These are phyloP conservation scores for Fusarium sp. DNA, from an alignment of 2,329 filamentous ascomycete species.

Conservation along the genomic window DNA sequence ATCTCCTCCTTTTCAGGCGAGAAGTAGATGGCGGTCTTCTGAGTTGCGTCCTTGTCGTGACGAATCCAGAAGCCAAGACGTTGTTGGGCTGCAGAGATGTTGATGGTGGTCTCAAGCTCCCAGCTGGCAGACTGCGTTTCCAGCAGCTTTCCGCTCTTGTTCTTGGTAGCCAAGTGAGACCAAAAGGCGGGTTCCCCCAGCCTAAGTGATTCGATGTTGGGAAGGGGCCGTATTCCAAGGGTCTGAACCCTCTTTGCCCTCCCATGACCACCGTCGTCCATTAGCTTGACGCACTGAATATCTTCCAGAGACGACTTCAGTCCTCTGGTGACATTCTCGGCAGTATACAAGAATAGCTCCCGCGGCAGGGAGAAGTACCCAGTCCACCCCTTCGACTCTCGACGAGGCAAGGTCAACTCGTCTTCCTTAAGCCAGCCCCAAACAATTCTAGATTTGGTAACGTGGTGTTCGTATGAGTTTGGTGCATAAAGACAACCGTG, in stretches of 20 bases:
- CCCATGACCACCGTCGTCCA: background rate
- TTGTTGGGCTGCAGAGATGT: conserved; percentile 11
- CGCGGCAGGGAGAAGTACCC: conserved; percentile 61
- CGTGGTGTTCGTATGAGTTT: conserved; percentile 60
- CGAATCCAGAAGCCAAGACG: conserved; percentile 40
- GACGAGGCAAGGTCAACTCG: conserved; percentile 56
- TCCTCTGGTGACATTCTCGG: conserved; percentile 51
- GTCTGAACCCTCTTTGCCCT: conserved; percentile 55
- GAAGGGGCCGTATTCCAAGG: conserved; percentile 51
- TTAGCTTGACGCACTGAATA: conserved; percentile 56
- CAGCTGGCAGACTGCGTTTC: conserved; percentile 25
- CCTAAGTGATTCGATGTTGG: conserved; percentile 39
- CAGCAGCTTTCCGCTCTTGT: background rate
- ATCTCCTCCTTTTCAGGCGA: conserved; percentile 53
- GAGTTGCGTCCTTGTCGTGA: conserved; percentile 43
- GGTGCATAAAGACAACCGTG: conserved; percentile 62
- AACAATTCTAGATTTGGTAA: conserved; percentile 54
- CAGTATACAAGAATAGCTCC: conserved; percentile 54
- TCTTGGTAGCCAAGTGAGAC: background rate
- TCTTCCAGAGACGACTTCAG: conserved; percentile 50
- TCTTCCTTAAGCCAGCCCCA: conserved; percentile 66
- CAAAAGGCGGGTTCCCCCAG: conserved; percentile 20
- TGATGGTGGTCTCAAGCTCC: conserved; percentile 43
- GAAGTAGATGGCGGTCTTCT: conserved; percentile 55
- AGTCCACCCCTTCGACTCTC: conserved; percentile 61